phyloP scores from a whole-genome alignment of 495 filamentous ascomycete genomes.

The Halenospora varia region DNA sequence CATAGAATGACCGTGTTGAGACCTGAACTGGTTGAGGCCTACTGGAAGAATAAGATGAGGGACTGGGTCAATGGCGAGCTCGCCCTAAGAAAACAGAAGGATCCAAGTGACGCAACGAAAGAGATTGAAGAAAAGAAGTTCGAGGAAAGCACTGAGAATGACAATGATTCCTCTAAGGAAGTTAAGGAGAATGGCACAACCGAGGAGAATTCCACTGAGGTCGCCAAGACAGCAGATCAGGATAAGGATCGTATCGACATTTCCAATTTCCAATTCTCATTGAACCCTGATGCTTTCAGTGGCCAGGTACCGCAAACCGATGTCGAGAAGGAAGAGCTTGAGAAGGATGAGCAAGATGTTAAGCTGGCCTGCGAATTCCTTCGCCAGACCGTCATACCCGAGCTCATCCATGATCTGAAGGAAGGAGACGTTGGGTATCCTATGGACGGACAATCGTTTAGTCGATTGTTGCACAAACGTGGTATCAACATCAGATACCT shows the following conservation, averaged over 20 bases:
- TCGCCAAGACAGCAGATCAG: slow-evolving; percentile 25
- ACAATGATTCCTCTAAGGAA: neutral
- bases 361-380: slow-evolving; percentile 78
- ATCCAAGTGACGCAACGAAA: slow-evolving; percentile 23
- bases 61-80: slow-evolving; percentile 79
- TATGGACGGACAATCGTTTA: slow-evolving; percentile 93
- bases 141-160: slow-evolving; percentile 21
- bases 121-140: slow-evolving; percentile 24
- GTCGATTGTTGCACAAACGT: slow-evolving; percentile 87
- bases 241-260: slow-evolving; percentile 66
- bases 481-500: slow-evolving; percentile 97
- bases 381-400: slow-evolving; percentile 66
- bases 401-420: slow-evolving; percentile 72
- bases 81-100: slow-evolving; percentile 35
- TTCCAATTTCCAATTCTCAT: slow-evolving; percentile 76
- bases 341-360: slow-evolving; percentile 84
- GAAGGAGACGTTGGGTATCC: slow-evolving; percentile 95
- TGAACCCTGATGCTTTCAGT: slow-evolving; percentile 95
- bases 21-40: slow-evolving; percentile 80
- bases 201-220: slow-evolving; percentile 30
- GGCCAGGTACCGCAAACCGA: slow-evolving; percentile 87
- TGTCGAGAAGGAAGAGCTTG: slow-evolving; percentile 81
- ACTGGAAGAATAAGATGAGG: slow-evolving; percentile 79
- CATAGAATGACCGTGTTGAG: slow-evolving; percentile 93
- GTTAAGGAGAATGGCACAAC: slow-evolving; percentile 27